These are phyloP conservation scores for Cryptosporidium parvum DNA, from an alignment of 169 alveolate species.

Conservation along the genomic window DNA sequence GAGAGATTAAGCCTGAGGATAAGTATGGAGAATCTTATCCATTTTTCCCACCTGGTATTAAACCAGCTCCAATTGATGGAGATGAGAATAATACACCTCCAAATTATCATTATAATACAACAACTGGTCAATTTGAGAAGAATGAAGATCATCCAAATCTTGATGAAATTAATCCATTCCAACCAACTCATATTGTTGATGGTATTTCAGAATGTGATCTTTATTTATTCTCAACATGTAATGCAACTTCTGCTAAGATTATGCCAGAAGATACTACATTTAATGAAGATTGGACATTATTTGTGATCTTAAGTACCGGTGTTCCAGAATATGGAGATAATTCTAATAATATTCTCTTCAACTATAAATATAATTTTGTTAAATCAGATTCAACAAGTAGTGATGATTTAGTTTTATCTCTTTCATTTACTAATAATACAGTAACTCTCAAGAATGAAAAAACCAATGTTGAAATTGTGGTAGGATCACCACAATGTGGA, in stretches of 20 bases:
- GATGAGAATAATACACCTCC: not conserved
- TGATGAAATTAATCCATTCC: not conserved
- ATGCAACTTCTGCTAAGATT: not conserved
- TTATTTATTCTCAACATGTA: not conserved
- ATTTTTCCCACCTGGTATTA: slow-evolving; percentile 2
- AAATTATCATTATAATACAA: slow-evolving; percentile 4
- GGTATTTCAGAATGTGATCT: not conserved
- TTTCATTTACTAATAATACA: not conserved
- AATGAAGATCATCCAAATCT: not conserved
- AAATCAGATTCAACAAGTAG: not conserved
- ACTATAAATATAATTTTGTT: not conserved
- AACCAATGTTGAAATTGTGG: not conserved
- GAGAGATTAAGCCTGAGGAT: too few relatives aligned
- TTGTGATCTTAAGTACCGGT: slow-evolving; percentile 6
- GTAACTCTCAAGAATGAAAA: not conserved
- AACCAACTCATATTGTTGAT: slow-evolving; percentile 14
- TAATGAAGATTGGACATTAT: not conserved
- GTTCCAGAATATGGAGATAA: not conserved
- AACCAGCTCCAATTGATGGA: slow-evolving; percentile 15
- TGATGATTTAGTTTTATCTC: not conserved
- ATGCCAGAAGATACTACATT: not conserved
- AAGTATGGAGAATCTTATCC: not conserved
- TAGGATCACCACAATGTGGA: slow-evolving; percentile 71
- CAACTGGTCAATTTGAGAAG: slow-evolving; percentile 18
- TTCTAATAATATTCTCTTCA: not conserved